phyloP scores from a whole-genome alignment of 371 early-diverging fungal species.

The Actinomortierella ambigua region DNA sequence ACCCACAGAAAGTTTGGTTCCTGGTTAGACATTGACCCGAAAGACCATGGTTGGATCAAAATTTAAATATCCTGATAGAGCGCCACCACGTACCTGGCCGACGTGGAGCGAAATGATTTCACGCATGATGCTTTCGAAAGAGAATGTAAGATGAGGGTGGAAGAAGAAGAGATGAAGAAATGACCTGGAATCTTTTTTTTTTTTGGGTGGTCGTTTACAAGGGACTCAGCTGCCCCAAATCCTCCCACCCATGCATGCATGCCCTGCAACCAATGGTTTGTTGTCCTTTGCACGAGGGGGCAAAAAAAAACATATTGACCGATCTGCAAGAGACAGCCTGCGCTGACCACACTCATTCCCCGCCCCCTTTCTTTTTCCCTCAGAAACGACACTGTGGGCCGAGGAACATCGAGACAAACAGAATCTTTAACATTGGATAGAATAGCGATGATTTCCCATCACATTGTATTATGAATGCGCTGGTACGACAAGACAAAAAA shows the following conservation, averaged over 20 bases:
- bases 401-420: neutral
- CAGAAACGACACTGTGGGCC: neutral
- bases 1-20: neutral
- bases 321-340: too few species aligned
- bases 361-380: too few species aligned
- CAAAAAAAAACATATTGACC: neutral
- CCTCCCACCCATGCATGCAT: neutral
- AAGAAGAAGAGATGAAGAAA: neutral
- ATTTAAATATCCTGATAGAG: too few species aligned
- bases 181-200: neutral
- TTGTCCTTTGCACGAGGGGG: neutral
- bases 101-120: conserved; percentile 46
- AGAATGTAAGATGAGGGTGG: neutral
- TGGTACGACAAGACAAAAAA: too few species aligned
- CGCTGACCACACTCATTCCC: too few species aligned
- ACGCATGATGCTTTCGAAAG: conserved; percentile 23
- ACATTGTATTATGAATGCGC: too few species aligned
- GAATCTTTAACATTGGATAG: too few species aligned
- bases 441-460: too few species aligned
- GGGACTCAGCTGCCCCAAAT: neutral
- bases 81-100: conserved; percentile 23
- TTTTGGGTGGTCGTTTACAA: neutral
- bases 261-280: neutral
- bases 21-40: neutral
- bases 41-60: neutral